A percentile compares a stretch with the other conserved stretches of the same genome.
Conservation (phyloP, 176 grass and related monocot species). For the Sorghum bicolor region DNA sequence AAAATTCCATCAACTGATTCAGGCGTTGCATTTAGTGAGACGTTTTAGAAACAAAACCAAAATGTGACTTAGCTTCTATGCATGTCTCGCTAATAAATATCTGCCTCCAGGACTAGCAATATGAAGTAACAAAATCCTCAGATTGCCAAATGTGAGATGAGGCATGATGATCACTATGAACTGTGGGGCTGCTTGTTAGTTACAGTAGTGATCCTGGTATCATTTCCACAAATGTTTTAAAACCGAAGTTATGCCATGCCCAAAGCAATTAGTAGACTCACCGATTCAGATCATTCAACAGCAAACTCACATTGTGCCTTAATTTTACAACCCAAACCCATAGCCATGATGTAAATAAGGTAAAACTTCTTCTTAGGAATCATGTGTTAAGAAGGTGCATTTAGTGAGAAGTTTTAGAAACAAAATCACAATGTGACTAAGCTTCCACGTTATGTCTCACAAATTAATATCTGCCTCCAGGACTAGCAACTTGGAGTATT, state of each 20-base stretch:
- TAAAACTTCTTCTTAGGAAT: background rate
- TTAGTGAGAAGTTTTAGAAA: conserved; percentile 36
- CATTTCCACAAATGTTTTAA: background rate
- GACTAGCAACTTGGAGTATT: conserved; percentile 33
- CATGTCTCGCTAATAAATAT: background rate
- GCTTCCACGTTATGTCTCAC: conserved; percentile 38
- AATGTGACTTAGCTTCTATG: background rate
- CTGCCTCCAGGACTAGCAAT: conserved; percentile 12
- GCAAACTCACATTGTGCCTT: background rate
- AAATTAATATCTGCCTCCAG: conserved; percentile 33
- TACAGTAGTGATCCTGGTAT: background rate
- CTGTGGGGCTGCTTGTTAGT: background rate
- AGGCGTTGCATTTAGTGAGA: background rate
- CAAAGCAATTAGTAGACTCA: background rate
- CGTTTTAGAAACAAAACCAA: conserved; percentile 32
- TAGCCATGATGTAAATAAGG: background rate
- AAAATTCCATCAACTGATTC: background rate
- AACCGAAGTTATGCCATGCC: background rate
- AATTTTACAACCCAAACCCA: background rate
- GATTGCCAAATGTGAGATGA: conserved; percentile 29
- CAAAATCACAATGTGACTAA: conserved; percentile 16
- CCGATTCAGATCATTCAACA: background rate
- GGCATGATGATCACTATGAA: background rate
- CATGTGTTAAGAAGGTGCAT: background rate
- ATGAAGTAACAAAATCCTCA: conserved; percentile 6